Evolutionary conservation across 2,329 filamentous ascomycete species (phyloP).

Genomic region (Aspergillus sergii): DNA sequence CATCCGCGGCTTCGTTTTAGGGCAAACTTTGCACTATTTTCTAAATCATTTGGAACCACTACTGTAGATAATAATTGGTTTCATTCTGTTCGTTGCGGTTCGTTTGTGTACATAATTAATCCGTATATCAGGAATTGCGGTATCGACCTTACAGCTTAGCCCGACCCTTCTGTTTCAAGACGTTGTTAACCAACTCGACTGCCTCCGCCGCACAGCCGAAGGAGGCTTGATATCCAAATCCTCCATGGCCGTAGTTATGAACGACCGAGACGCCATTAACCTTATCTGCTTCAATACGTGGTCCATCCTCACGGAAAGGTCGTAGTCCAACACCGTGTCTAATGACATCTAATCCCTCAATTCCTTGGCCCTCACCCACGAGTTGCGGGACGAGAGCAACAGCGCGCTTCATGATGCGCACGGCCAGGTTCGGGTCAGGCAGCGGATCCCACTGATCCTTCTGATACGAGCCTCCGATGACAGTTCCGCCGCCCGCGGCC

Average conservation of each 20-base stretch:
- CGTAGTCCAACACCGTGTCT: constrained; percentile 81
- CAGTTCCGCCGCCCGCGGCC: constrained; percentile 74
- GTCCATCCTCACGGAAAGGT: constrained; percentile 72
- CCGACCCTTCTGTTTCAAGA: constrained; percentile 32
- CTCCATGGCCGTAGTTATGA: constrained; percentile 51
- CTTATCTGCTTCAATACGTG: constrained; percentile 73
- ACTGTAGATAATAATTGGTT: background rate
- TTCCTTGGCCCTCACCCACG: constrained; percentile 60
- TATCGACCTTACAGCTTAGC: constrained; percentile 32
- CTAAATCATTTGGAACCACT: background rate
- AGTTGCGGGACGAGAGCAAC: constrained; percentile 40
- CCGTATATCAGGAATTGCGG: background rate
- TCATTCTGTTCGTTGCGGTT: background rate
- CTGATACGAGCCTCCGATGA: constrained; percentile 85
- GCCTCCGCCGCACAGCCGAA: constrained; percentile 73
- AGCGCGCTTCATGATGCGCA: constrained; percentile 77
- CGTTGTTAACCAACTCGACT: constrained; percentile 66
- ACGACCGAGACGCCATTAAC: constrained; percentile 60
- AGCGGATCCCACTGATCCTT: constrained; percentile 77
- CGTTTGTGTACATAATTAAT: background rate
- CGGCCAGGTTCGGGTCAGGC: constrained; percentile 76
- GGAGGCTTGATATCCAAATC: constrained; percentile 64
- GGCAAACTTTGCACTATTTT: background rate
- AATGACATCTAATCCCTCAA: constrained; percentile 73
- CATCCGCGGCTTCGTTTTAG: background rate